phyloP scores from a whole-genome alignment of 2,329 filamentous ascomycete genomes.

The Ophiosphaerella korrae region DNA sequence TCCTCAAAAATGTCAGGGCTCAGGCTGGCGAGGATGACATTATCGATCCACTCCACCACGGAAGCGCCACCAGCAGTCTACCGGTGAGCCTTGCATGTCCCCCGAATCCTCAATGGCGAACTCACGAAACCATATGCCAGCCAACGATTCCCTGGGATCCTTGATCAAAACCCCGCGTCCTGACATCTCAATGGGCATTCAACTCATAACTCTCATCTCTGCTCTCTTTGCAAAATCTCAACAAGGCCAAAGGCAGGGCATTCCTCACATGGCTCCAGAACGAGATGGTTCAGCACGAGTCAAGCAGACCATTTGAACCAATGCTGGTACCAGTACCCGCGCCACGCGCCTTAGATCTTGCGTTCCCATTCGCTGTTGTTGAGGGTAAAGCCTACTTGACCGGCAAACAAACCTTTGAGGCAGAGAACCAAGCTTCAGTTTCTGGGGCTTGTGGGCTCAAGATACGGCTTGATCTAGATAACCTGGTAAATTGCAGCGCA shows the following conservation, averaged over 20 bases:
- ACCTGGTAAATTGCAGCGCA: constrained; percentile 3
- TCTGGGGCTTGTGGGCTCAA: constrained; percentile 15
- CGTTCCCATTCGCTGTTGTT: constrained; percentile 15
- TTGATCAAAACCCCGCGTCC: constrained; percentile 9
- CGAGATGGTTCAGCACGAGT: constrained; percentile 7
- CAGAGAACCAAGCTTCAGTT: constrained; percentile 22
- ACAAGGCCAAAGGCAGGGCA: neutral
- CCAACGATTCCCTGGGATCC: constrained; percentile 1
- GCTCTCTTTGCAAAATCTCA: constrained; percentile 12
- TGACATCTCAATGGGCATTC: constrained; percentile 10
- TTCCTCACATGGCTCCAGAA: constrained; percentile 12
- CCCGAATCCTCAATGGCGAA: constrained; percentile 3
- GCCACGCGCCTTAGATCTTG: constrained; percentile 8
- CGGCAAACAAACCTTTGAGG: constrained; percentile 18
- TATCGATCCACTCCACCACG: constrained; percentile 5
- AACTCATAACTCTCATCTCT: constrained; percentile 12
- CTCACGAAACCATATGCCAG: neutral
- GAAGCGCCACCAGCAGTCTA: constrained; percentile 4
- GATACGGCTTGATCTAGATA: constrained; percentile 12
- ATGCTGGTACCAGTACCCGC: constrained; percentile 10
- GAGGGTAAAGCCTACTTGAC: constrained; percentile 19
- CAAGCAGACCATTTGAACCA: constrained; percentile 4
- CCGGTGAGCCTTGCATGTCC: neutral
- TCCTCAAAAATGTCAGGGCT: constrained; percentile 8
- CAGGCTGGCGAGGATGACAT: constrained; percentile 12